A percentile compares a stretch with the other conserved stretches of the same genome.
These are phyloP conservation scores for Amylostereum areolatum DNA, from an alignment of 1,284 basidiomycete species.

Conservation along the genomic window DNA sequence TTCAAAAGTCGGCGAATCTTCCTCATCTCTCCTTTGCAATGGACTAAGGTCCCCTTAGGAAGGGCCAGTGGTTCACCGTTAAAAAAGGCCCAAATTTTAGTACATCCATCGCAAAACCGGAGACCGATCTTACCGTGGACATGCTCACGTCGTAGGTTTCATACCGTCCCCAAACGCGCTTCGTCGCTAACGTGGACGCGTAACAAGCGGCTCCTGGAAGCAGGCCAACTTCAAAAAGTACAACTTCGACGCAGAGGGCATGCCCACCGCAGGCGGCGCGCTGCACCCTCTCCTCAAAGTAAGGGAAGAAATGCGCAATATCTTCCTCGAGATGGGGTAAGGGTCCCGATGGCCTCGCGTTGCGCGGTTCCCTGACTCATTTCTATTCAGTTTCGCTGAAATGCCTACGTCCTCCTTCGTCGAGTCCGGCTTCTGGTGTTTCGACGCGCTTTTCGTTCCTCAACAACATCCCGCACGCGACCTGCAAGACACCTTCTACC, in stretches of 20 bases:
- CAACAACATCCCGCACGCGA: conserved; percentile 99
- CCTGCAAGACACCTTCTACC: conserved; percentile 98
- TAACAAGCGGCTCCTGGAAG: conserved; percentile 82
- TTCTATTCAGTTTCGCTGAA: conserved; percentile 82
- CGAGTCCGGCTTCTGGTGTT: conserved; percentile 99
- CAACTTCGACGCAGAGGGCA: conserved; percentile 97
- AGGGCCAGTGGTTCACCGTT: conserved; percentile 92
- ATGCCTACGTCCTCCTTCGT: conserved; percentile 99
- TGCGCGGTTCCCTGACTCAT: background rate
- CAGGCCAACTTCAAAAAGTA: conserved; percentile 94
- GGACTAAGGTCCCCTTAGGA: conserved; percentile 44
- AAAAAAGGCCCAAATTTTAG: conserved; percentile 86
- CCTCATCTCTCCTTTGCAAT: conserved; percentile 6
- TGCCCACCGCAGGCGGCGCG: conserved; percentile 83
- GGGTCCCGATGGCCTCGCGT: conserved; percentile 15
- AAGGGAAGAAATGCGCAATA: conserved; percentile 94
- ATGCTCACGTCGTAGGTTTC: conserved; percentile 81
- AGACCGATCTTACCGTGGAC: conserved; percentile 95
- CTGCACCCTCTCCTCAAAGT: conserved; percentile 97
- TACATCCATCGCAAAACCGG: conserved; percentile 91
- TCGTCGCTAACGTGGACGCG: conserved; percentile 5
- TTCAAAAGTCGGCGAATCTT: conserved; percentile 49
- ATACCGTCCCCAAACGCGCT: background rate
- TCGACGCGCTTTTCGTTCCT: conserved; percentile 97
- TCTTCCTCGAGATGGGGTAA: conserved; percentile 99